Base-by-base conservation (phyloP, 139 green algal genomes). In the Closterium sp. region DNA sequence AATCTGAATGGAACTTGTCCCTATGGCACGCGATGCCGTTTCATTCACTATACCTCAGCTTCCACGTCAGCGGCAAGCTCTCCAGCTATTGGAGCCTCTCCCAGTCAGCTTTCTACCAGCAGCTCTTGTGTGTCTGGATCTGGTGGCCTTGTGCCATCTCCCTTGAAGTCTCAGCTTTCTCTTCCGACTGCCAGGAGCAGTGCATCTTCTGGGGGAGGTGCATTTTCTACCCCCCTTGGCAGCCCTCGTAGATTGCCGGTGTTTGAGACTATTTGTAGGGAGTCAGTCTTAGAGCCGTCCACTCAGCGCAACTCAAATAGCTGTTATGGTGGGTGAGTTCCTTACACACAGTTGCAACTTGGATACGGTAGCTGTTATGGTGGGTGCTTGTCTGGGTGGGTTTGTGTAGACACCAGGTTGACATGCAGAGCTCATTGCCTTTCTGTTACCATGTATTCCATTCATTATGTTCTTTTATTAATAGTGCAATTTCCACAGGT, bases 21-120 rank as follows among this genome's bases (percentile, higher is more conserved):
- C 27, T 96, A 96, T 89, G 95, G 95, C 13, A 96, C 89, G n/a
- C 92, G 95, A 2, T 96, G 95, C 91, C 88, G 95, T 10, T 96
- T 96, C 95, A 96, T 96, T 86, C 95, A 96, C 84, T 91, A 91
- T 4, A 91, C 30, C 22, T 70, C 89, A 79, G 62, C 62, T 79
- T 79, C 62, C 62, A 79, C 62, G 62, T 79, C 62, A 79, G 62
- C 62, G 19, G 62, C 62, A 2, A 79, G 62, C 13, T 79, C 62
- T 24, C 62, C 62, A 79, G 62, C 62, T 24, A 2, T 79, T 79
- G 62, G 62, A 79, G 13, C 62, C 3, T 79, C 62, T 79, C 62
- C 62, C 11, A 79, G 1, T 79, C 62, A 79, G 62, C 17, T 24
- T 0, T 6, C 2, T 0, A 79, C 62, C 0, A 79, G 9, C 62